Percentiles rank a stretch among this genome's conserved stretches.
phyloP scores from a whole-genome alignment of 805 yeast species.

The Candida multigemmis region DNA sequence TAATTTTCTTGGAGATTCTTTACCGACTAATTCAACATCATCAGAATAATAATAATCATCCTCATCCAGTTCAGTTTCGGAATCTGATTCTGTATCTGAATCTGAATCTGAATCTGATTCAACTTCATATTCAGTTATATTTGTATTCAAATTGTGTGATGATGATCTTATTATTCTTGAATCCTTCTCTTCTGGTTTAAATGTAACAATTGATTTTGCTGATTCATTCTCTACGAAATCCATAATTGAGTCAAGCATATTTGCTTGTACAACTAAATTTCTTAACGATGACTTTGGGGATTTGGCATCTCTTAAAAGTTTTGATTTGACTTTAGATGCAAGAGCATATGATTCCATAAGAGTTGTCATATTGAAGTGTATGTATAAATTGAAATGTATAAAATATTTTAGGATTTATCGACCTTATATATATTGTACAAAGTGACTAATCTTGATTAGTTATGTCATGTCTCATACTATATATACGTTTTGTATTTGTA shows the following conservation, averaged over 20 bases:
- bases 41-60: conserved; percentile 12
- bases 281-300: conserved; percentile 49
- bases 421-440: too few species aligned
- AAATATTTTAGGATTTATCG: too few species aligned
- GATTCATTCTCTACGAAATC: conserved; percentile 33
- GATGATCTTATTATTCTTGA: conserved; percentile 7
- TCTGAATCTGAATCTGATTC: conserved; percentile 19
- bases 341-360: conserved; percentile 48
- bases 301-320: conserved; percentile 54
- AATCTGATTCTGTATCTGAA: conserved; percentile 8
- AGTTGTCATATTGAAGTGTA: conserved; percentile 7
- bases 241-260: conserved; percentile 57
- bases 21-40: too few species aligned
- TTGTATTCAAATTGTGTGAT: conserved; percentile 13
- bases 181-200: conserved; percentile 6
- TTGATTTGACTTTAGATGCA: conserved; percentile 56
- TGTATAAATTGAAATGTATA: too few species aligned
- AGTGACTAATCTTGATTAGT: too few species aligned
- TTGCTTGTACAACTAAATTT: conserved; percentile 59
- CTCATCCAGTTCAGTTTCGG: conserved; percentile 9
- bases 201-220: conserved; percentile 12
- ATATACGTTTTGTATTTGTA: too few species aligned
- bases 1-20: too few species aligned
- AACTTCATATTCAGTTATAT: conserved; percentile 30
- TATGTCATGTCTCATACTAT: too few species aligned